These are phyloP conservation scores for Saccharomycopsis selenospora DNA, from an alignment of 805 yeast species.

Conservation along the genomic window DNA sequence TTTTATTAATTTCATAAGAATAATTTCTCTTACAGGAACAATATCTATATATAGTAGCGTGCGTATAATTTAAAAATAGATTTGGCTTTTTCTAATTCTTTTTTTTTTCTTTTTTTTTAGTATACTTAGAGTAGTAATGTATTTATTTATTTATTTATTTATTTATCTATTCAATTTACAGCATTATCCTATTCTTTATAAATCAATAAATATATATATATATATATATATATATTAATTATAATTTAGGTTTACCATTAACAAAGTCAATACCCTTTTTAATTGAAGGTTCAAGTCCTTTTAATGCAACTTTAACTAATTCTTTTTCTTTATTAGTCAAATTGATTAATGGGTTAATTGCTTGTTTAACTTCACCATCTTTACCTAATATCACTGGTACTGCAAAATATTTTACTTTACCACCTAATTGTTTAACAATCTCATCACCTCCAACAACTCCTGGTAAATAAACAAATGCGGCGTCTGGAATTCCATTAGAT, in stretches of 20 bases:
- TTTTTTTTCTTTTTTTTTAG: too few species aligned
- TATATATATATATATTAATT: not conserved
- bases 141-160: too few species aligned
- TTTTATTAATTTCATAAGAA: too few species aligned
- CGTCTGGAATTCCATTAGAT: slow-evolving; percentile 8
- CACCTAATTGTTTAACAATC: slow-evolving; percentile 33
- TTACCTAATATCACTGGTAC: slow-evolving; percentile 50
- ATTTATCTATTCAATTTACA: too few species aligned
- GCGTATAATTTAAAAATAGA: too few species aligned
- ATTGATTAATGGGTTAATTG: slow-evolving; percentile 41
- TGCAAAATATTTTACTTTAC: slow-evolving; percentile 43
- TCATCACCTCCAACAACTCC: slow-evolving; percentile 43
- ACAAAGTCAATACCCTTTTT: slow-evolving; percentile 51
- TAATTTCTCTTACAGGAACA: too few species aligned
- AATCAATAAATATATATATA: not conserved
- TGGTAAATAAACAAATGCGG: slow-evolving; percentile 48
- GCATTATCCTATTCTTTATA: too few species aligned
- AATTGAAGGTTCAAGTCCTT: slow-evolving; percentile 48
- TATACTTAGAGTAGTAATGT: too few species aligned
- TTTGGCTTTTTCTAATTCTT: too few species aligned
- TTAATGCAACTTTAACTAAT: slow-evolving; percentile 45
- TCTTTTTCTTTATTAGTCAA: slow-evolving; percentile 43
- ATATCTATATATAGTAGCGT: too few species aligned
- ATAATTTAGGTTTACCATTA: slow-evolving; percentile 6
- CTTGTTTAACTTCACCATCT: slow-evolving; percentile 47